A percentile compares a stretch with the other conserved stretches of the same genome.
Conservation (phyloP, 306 rosid genomes). For the Glycine soja region DNA sequence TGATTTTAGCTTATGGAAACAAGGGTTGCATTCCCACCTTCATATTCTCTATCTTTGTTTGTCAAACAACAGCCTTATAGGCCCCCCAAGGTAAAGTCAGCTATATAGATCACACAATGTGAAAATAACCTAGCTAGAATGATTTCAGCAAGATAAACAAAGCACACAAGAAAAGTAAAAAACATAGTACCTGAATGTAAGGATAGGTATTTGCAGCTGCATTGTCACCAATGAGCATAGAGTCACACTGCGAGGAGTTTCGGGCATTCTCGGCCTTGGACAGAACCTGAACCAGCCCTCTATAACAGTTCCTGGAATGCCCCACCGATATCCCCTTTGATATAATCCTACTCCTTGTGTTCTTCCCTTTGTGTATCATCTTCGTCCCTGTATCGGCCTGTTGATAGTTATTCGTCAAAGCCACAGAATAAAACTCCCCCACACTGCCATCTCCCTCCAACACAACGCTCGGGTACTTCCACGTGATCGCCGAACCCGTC, state of each 20-base stretch:
- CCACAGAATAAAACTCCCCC: conserved; percentile 5
- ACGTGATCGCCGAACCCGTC: conserved; percentile 16
- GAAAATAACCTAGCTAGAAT: too few species aligned
- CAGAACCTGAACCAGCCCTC: conserved; percentile 2
- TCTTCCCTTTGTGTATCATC: conserved; percentile 16
- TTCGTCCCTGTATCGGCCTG: conserved; percentile 4
- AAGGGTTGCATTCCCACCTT: too few species aligned
- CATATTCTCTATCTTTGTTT: too few species aligned
- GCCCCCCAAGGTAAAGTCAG: too few species aligned
- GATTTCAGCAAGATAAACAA: too few species aligned
- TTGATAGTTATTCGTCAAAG: conserved; percentile 9
- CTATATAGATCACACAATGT: too few species aligned
- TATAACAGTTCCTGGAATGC: conserved; percentile 8
- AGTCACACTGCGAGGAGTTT: conserved; percentile 8
- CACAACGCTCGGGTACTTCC: conserved; percentile 15
- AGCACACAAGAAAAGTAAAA: neutral
- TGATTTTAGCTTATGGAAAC: too few species aligned
- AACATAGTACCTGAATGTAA: neutral
- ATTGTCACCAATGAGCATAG: neutral
- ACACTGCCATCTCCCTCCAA: neutral
- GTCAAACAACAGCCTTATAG: too few species aligned
- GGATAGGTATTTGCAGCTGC: conserved; percentile 14
- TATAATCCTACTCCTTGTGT: conserved; percentile 2
- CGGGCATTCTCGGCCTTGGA: neutral
- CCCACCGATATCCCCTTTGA: neutral